These are phyloP conservation scores for Thraustochytrium sp. DNA, from an alignment of 352 stramenopile genomes.

Conservation along the genomic window DNA sequence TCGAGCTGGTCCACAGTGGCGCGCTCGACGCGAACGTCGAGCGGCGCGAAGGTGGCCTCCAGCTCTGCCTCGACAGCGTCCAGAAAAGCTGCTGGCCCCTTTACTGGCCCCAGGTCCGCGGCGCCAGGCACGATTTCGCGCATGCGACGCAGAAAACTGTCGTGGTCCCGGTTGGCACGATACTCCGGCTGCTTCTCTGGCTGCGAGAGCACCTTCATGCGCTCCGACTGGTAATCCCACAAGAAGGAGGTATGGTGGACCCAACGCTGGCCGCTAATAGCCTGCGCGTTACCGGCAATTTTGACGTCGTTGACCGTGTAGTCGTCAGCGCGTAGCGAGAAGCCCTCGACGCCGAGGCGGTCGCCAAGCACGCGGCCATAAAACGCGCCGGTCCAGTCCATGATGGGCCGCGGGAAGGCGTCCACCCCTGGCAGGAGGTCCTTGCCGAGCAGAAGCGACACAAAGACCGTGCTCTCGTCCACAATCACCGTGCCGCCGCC, in stretches of 20 bases:
- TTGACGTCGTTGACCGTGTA: conserved; percentile 90
- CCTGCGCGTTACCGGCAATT: conserved; percentile 92
- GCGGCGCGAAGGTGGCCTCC: background rate
- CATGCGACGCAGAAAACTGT: conserved; percentile 72
- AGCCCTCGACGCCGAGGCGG: conserved; percentile 53
- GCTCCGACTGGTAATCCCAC: conserved; percentile 83
- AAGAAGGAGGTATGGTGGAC: conserved; percentile 96
- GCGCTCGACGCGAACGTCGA: background rate
- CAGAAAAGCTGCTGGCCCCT: background rate
- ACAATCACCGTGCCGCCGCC: conserved; percentile 94
- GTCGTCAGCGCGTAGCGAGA: conserved; percentile 86
- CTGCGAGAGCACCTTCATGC: conserved; percentile 91
- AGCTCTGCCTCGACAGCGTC: background rate
- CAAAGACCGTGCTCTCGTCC: conserved; percentile 83
- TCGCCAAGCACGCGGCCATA: conserved; percentile 51
- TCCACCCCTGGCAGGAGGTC: conserved; percentile 57
- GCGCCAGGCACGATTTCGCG: background rate
- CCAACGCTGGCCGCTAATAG: conserved; percentile 84
- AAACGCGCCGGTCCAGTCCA: conserved; percentile 52
- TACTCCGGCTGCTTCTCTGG: conserved; percentile 89
- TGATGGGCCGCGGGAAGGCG: conserved; percentile 51
- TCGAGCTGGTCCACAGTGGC: conserved; percentile 4
- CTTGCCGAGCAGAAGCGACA: conserved; percentile 78
- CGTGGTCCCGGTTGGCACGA: conserved; percentile 78
- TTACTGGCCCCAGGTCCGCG: background rate